Evolutionary conservation across 768 basidiomycete genomes (phyloP), one percentile per base, ranked within the genome.

Genomic region (Xanthoconium purpureum): DNA sequence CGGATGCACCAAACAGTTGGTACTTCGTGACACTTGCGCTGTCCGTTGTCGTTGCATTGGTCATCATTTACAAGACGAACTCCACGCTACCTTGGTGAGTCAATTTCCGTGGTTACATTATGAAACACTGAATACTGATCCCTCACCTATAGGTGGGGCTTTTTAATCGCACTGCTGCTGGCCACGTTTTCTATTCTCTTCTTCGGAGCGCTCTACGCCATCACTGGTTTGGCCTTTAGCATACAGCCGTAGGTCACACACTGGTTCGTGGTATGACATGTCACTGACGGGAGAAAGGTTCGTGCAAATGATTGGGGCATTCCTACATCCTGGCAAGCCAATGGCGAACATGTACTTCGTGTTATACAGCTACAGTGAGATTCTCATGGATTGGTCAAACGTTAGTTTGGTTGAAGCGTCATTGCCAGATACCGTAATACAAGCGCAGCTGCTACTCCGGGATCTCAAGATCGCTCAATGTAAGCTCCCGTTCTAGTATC

Each of bases 31-130:
- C 61, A 10, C 50, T 73, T 24, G 17, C 63, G 6, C 3, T 63
- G 5, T 70, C 66, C 32, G 73, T 80, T 52, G 70, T 78, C 3
- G 78, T 84, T 71, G 82, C 82, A 0, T 76, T 84, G 74, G 75
- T 78, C 8, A 78, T 80, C 5, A 72, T 80, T 57, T 85, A 84
- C 66, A 76, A 79, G 32, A 78, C 76, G n/a, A 60, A 78, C 51
- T 80, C 81, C 7, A 79, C 76, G 3, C 66, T 85, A 11, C 84
- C 84, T 18, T 84, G 84, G 84, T 66, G 30, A 53, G 64, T 60
- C 9, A 6, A 33, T 43, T 35, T 17, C 8, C 11, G 24, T 42
- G 10, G 15, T 15, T 7, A 18, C 20, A 48, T 51, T 10, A n/a
- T 8, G 39, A 17, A 29, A 24, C 24, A 28, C 28, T 18, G 32